Base-by-base conservation (phyloP, 257 asterid species). In the Scutellaria baicalensis region DNA sequence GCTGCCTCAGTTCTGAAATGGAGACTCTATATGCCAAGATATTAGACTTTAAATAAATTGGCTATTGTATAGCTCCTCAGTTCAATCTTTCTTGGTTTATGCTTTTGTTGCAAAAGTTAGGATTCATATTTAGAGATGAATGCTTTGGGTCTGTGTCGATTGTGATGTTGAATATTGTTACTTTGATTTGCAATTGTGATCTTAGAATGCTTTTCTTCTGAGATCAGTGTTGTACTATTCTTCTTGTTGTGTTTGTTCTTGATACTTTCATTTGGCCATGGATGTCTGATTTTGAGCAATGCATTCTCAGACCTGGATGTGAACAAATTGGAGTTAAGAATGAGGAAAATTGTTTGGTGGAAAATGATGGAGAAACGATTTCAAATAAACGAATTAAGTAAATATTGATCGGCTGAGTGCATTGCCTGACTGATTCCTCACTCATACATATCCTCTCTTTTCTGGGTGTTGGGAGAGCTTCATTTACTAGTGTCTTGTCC, bases 21-120 rank as follows among this genome's bases (percentile, higher is more conserved):
- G 49, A 60, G 44, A 71, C 62, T 13, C 38, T 6, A n/a, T 10
- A 33, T 71, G 40, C 48, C 48, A 57, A 31, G 66, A 54, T 48
- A 17, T 59, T 60, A 35, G 66, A 27, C 16, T 50, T 35, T 55
- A 70, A 79, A 66, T 79, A 75, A 70, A 57, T 45, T 18, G 35
- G 78, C 62, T 45, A 23, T 23, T 52, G 10, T 63, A 44, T 40
- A 64, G 16, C 52, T n/a, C n/a, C 14, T 35, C 23, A 27, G 57
- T 27, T 68, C 7, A 2, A 56, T 4, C 11, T 48, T 63, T 44
- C 8, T 1, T 48, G 66, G 31, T 45, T 67, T 66, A 16, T 72
- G 54, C 52, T 64, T 73, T 57, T 33, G 23, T 33, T 43, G 66
- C 21, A 8, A 49, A 70, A 38, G 69, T 7, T 31, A 47, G 70